These are phyloP conservation scores for Wickerhamiella brachini DNA, from an alignment of 805 yeast species.

Conservation along the genomic window DNA sequence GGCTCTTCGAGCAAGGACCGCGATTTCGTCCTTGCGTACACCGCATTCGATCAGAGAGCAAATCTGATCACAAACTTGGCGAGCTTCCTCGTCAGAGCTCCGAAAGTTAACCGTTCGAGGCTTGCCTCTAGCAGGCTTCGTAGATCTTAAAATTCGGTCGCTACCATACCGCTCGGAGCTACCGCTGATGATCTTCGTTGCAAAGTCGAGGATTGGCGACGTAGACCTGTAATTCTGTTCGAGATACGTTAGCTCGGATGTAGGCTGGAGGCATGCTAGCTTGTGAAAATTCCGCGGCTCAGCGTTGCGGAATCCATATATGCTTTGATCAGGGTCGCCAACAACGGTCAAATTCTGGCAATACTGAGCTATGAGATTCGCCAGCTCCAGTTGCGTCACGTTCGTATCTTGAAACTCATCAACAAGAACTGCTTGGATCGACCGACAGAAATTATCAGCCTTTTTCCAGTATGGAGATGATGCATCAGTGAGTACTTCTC, in stretches of 20 bases:
- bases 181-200: slow-evolving; percentile 32
- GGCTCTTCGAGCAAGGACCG: slow-evolving; percentile 57
- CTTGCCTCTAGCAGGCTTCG: not conserved
- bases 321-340: slow-evolving; percentile 95
- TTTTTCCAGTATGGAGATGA: slow-evolving; percentile 17
- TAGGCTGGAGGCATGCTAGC: slow-evolving; percentile 34
- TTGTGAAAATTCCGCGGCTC: slow-evolving; percentile 48
- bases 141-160: slow-evolving; percentile 9
- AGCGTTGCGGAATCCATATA: slow-evolving; percentile 80
- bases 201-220: slow-evolving; percentile 42
- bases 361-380: slow-evolving; percentile 34
- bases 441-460: slow-evolving; percentile 28
- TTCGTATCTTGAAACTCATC: slow-evolving; percentile 96
- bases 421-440: slow-evolving; percentile 58
- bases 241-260: slow-evolving; percentile 30
- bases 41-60: slow-evolving; percentile 30
- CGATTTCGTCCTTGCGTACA: slow-evolving; percentile 44
- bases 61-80: slow-evolving; percentile 32
- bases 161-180: slow-evolving; percentile 1
- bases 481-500: slow-evolving; percentile 31
- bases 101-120: not conserved
- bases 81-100: slow-evolving; percentile 35
- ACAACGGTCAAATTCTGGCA: slow-evolving; percentile 54
- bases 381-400: slow-evolving; percentile 54
- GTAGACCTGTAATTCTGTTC: slow-evolving; percentile 76